Conservation (phyloP, 2,329 filamentous ascomycete genomes). For the Aspergillus bombycis region DNA sequence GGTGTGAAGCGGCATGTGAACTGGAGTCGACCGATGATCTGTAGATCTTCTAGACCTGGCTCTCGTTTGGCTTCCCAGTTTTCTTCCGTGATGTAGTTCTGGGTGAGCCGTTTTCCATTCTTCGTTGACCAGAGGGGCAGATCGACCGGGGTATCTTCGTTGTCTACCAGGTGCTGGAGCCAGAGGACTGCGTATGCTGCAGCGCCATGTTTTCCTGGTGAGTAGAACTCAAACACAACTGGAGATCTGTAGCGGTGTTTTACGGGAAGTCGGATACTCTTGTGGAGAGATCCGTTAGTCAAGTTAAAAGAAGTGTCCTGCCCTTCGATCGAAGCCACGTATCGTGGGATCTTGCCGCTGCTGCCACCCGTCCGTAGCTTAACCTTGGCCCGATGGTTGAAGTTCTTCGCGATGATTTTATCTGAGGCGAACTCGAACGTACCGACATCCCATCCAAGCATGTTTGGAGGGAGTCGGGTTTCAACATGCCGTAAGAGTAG, state of each 20-base stretch:
- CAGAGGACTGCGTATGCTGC: constrained; percentile 81
- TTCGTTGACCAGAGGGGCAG: constrained; percentile 90
- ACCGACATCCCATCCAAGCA: constrained; percentile 93
- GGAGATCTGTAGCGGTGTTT: constrained; percentile 89
- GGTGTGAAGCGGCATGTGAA: constrained; percentile 85
- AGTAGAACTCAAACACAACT: constrained; percentile 83
- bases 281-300: constrained; percentile 52
- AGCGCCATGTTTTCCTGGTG: constrained; percentile 67
- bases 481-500: constrained; percentile 89
- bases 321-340: constrained; percentile 63
- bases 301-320: constrained; percentile 66
- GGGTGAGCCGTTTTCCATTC: constrained; percentile 73
- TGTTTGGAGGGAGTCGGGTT: constrained; percentile 77
- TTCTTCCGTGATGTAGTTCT: constrained; percentile 87
- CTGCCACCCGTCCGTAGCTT: constrained; percentile 83
- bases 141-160: constrained; percentile 74
- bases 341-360: constrained; percentile 68
- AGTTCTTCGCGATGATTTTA: constrained; percentile 66
- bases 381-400: constrained; percentile 67
- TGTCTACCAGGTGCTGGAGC: constrained; percentile 83
- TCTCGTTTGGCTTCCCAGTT: constrained; percentile 66
- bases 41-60: constrained; percentile 73
- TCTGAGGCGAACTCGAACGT: constrained; percentile 86
- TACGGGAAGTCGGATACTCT: constrained; percentile 76
- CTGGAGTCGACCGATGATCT: constrained; percentile 77